A percentile compares a stretch with the other conserved stretches of the same genome.
Conservation (phyloP, 306 rosid species). For the Cucurbita ficifolia region DNA sequence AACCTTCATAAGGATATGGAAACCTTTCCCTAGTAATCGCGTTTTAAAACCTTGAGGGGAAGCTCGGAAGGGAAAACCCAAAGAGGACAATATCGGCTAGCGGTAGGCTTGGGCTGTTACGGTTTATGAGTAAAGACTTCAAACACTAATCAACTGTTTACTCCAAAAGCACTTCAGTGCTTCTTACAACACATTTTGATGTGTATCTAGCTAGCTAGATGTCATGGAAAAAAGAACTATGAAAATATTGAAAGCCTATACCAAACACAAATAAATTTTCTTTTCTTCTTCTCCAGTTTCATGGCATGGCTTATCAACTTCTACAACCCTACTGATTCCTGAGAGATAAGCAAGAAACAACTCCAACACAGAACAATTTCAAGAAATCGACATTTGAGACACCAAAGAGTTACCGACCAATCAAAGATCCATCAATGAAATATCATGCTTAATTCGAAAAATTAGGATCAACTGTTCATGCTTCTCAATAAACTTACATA, state of each 20-base stretch:
- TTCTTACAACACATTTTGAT: neutral
- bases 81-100: no score
- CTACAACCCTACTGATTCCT: neutral
- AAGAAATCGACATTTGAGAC: neutral
- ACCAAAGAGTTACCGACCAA: neutral
- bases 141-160: neutral
- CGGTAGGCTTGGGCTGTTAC: no score
- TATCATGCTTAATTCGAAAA: neutral
- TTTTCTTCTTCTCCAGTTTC: neutral
- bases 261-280: neutral
- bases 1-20: no score
- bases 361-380: neutral
- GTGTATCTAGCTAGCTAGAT: neutral
- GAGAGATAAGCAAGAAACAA: neutral
- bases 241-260: neutral
- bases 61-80: no score
- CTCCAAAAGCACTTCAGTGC: neutral
- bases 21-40: no score
- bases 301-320: neutral
- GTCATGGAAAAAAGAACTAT: neutral
- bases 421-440: neutral
- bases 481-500: neutral
- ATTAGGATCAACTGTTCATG: neutral
- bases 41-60: no score
- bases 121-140: neutral